Evolutionary conservation across 2,329 filamentous ascomycete genomes (phyloP).

Genomic region (Colletotrichum sp.): DNA sequence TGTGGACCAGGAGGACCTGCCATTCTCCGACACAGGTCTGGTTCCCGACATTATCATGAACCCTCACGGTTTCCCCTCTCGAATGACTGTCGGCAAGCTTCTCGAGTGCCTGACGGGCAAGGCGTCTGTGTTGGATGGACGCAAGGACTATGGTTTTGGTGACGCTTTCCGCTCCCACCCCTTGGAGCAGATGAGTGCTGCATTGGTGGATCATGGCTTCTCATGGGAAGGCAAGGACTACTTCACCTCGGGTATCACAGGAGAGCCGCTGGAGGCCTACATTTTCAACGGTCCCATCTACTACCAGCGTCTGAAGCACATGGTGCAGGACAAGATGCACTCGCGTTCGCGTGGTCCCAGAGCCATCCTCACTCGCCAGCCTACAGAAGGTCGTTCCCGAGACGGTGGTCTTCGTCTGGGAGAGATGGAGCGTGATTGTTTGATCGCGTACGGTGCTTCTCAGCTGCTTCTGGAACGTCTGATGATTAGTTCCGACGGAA

Average conservation of each 20-base stretch:
- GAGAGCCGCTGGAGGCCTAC: constrained; percentile 91
- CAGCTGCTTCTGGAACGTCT: constrained; percentile 91
- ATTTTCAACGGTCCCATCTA: constrained; percentile 99
- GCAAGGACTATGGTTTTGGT: constrained; percentile 82
- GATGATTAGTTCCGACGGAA: constrained; percentile 93
- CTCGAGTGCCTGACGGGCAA: constrained; percentile 95
- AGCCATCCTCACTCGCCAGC: constrained; percentile 91
- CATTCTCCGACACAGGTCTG: constrained; percentile 89
- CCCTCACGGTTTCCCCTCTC: constrained; percentile 98
- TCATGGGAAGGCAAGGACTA: constrained; percentile 98
- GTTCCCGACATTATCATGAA: constrained; percentile 99
- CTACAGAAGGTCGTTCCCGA: constrained; percentile 91
- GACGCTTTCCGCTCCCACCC: constrained; percentile 84
- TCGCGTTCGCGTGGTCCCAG: constrained; percentile 88
- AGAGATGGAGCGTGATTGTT: constrained; percentile 98
- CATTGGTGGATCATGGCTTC: constrained; percentile 87
- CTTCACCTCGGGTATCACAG: constrained; percentile 93
- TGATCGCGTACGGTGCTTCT: constrained; percentile 95
- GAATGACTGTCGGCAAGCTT: constrained; percentile 99
- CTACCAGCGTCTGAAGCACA: constrained; percentile 99
- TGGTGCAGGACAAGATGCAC: constrained; percentile 99
- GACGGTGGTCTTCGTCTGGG: constrained; percentile 92
- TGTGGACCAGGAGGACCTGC: constrained; percentile 95
- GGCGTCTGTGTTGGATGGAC: constrained; percentile 84
- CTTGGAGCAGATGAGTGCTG: constrained; percentile 86